phyloP scores from a whole-genome alignment of 78 protist species.

The Guillardia theta region DNA sequence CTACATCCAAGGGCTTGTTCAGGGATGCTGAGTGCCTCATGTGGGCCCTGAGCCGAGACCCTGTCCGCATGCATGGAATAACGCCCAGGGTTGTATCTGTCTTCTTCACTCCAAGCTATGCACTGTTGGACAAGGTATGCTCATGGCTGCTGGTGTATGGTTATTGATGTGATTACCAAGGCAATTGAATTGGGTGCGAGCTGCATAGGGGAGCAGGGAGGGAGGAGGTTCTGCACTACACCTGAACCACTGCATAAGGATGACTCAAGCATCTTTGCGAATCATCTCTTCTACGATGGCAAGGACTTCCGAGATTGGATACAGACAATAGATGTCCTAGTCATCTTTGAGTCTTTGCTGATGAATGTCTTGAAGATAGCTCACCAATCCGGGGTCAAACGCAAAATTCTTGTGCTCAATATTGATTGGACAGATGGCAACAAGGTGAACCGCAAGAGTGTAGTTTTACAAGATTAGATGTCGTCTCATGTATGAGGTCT shows the following conservation, averaged over 20 bases:
- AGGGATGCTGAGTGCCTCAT: conserved; percentile 15
- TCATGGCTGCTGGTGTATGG: too few relatives aligned
- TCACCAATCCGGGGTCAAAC: not conserved
- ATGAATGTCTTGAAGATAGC: not conserved
- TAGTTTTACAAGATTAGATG: too few relatives aligned
- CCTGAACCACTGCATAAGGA: not conserved
- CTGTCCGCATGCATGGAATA: not conserved
- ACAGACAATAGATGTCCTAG: not conserved
- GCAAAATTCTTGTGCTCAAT: not conserved
- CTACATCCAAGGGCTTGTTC: not conserved
- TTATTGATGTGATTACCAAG: too few relatives aligned
- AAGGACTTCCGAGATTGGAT: not conserved
- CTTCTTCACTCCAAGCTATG: not conserved
- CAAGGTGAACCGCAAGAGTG: too few relatives aligned
- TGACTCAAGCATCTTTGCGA: too few relatives aligned
- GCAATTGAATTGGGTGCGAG: too few relatives aligned
- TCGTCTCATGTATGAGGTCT: too few relatives aligned
- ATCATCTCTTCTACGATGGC: not conserved
- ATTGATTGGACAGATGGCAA: not conserved
- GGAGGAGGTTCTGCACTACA: not conserved
- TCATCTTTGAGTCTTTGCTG: not conserved
- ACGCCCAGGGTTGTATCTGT: not conserved
- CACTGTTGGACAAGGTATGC: not conserved
- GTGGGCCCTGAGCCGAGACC: not conserved
- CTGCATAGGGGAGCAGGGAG: too few relatives aligned